Base-by-base conservation (phyloP, 2,329 filamentous ascomycete species). In the Coniochaeta hoffmannii region DNA sequence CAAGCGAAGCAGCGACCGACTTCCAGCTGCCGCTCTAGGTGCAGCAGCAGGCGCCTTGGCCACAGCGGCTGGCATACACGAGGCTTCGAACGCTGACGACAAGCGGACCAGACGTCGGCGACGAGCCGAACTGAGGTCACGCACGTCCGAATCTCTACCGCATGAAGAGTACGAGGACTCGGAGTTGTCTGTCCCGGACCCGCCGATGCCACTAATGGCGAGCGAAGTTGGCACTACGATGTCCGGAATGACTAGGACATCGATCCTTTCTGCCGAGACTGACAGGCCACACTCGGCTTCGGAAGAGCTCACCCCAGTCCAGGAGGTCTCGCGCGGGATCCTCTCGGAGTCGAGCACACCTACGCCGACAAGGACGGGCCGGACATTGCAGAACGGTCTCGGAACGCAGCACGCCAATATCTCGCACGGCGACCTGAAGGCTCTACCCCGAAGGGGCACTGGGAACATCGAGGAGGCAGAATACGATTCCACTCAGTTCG, bases 161-260 rank as follows among this genome's bases (percentile, higher is more conserved):
- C 67, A 68, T 1, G 78, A 82, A 12, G 78, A 79, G 11, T 76
- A 78, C 36, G 80, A 80, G 6, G 75, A 80, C 28, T 65, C 62
- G 2, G 74, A 81, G 57, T 78, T 83, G 53, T 51, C 49, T 31
- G 81, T 89, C 14, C 76, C 76, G 10, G 69, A 72, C 5, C 87
- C 91, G 7, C 89, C 89, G 6, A 90, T 97, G 87, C 93, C 93
- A 2, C 79, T 96, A 59, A 87, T 88, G 70, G 22, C 41, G 22
- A 96, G 92, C 70, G 89, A 90, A 55, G 82, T 96, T 56, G 49
- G 49, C 10, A 51, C 49, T 11, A 88, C 89, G 61, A 83, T 88
- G 41, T 96, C 93, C 0, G 92, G 97, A 53, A 71, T 97, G 55
- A 97, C 93, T 0, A 81, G 93, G 62, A 88, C 88, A 15, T 97